Evolutionary conservation across 2,329 filamentous ascomycete species (phyloP), one percentile per base, ranked within the genome.

Genomic region (Ustulina deusta): DNA sequence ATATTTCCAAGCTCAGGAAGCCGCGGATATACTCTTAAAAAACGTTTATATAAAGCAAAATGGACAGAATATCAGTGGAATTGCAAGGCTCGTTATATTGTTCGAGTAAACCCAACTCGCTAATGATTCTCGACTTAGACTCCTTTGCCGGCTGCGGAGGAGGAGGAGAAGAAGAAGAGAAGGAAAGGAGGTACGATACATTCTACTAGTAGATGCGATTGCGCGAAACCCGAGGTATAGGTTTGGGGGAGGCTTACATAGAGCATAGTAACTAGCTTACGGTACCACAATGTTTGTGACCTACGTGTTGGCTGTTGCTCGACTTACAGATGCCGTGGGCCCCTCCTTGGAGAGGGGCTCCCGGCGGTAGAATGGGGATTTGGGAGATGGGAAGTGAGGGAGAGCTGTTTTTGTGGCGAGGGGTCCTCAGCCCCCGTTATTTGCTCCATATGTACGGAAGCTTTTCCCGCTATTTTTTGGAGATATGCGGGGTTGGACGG

Each of bases 1-100:
- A 69, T 64, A n/a, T 56, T 46, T 68, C 7, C 61, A 59, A 20
- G 69, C 34, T 29, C 20, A 15, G 40, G 49, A 20, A 27, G 11
- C 27, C 29, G 13, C 20, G 11, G 20, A 32, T 22, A 51, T 27
- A 11, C 6, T 40, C 6, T n/a, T 25, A 13, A 38, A 29, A 17
- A 40, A 48, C 6, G 22, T 48, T 13, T 58, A 61, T 44, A 22
- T 22, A 17, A 38, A 60, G 17, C n/a, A 55, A 40, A 1, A 11
- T 52, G 5, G 27, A 32, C 17, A 2, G 11, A 17, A 49, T 2
- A n/a, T n/a, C n/a, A n/a, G n/a, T n/a, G n/a, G n/a, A n/a, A n/a
- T 25, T 56, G 32, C 10, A 29, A 32, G 3, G 6, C 10, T 57
- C 11, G 63, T 49, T 34, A 34, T 49, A 29, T 13, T 25, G 22